Evolutionary conservation across 2,329 filamentous ascomycete genomes (phyloP).

Genomic region (Talaromyces sp.): DNA sequence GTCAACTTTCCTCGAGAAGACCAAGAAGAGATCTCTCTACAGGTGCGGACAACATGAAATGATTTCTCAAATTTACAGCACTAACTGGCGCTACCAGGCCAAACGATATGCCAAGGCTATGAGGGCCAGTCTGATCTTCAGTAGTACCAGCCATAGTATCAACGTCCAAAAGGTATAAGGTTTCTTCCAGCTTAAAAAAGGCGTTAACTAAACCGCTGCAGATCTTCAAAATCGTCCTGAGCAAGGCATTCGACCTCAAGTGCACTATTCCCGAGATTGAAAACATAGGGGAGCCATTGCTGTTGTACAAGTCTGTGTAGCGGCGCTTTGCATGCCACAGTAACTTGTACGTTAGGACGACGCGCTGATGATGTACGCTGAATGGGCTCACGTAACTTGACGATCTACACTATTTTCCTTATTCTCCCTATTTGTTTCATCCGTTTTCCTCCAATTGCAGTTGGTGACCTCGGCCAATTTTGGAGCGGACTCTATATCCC

Average conservation of each 20-base stretch:
- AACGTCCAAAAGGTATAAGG: constrained; percentile 89
- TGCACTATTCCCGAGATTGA: constrained; percentile 99
- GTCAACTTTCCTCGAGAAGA: constrained; percentile 97
- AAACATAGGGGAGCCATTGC: constrained; percentile 89
- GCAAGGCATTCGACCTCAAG: constrained; percentile 97
- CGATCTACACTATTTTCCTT: constrained; percentile 3
- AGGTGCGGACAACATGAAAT: constrained; percentile 51
- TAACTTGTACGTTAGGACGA: constrained; percentile 8
- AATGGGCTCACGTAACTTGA: constrained; percentile 31
- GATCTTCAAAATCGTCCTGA: constrained; percentile 99
- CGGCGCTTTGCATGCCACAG: constrained; percentile 18
- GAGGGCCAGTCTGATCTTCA: constrained; percentile 96
- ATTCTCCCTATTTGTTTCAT: background rate
- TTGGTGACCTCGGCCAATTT: background rate
- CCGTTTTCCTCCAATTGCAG: background rate
- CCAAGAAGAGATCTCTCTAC: constrained; percentile 96
- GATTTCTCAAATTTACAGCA: background rate
- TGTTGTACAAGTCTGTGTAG: constrained; percentile 71
- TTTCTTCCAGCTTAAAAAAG: background rate
- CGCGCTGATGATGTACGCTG: constrained; percentile 27
- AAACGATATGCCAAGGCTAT: constrained; percentile 96
- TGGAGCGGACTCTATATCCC: background rate
- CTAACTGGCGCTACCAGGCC: constrained; percentile 54
- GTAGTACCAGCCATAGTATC: constrained; percentile 98
- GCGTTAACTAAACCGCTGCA: constrained; percentile 32